Percentiles rank a stretch among this genome's conserved stretches.
phyloP scores from a whole-genome alignment of 2,329 filamentous ascomycete genomes.

The Pseudodiploospora longispora region DNA sequence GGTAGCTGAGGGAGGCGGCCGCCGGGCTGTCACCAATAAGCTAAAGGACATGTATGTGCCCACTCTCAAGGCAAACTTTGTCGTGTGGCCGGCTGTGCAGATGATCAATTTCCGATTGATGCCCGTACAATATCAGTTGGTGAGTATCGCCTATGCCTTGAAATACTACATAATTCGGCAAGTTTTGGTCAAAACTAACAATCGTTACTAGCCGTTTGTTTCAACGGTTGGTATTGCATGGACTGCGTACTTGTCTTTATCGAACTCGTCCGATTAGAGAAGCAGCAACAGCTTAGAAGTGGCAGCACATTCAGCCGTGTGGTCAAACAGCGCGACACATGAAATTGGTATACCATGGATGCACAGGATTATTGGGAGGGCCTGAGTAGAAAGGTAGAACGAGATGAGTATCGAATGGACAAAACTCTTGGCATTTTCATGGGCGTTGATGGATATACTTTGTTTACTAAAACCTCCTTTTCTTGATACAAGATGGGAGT shows the following conservation, averaged over 20 bases:
- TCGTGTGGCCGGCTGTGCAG: slow-evolving; percentile 93
- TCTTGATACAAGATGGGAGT: no score
- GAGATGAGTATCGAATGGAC: no score
- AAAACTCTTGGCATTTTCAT: no score
- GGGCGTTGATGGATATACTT: no score
- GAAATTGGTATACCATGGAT: no score
- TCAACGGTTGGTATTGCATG: slow-evolving; percentile 93
- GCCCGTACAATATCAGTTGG: slow-evolving; percentile 92
- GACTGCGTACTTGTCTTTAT: slow-evolving; percentile 92
- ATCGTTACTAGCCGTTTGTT: slow-evolving; percentile 69
- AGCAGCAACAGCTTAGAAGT: background rate
- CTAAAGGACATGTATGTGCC: slow-evolving; percentile 90
- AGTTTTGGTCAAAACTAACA: slow-evolving; percentile 6
- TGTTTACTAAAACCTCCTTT: no score
- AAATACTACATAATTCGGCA: no score
- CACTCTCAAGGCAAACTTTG: slow-evolving; percentile 89
- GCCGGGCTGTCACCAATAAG: slow-evolving; percentile 71
- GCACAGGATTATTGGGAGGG: no score
- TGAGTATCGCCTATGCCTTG: slow-evolving; percentile 40
- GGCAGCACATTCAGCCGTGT: no score
- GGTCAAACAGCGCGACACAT: no score
- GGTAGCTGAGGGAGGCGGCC: slow-evolving; percentile 82
- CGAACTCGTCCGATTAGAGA: slow-evolving; percentile 71
- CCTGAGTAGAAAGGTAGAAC: no score
- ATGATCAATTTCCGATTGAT: slow-evolving; percentile 94